Conservation (phyloP, 1,139 yeast genomes). For the Eremothecium gossypii region DNA sequence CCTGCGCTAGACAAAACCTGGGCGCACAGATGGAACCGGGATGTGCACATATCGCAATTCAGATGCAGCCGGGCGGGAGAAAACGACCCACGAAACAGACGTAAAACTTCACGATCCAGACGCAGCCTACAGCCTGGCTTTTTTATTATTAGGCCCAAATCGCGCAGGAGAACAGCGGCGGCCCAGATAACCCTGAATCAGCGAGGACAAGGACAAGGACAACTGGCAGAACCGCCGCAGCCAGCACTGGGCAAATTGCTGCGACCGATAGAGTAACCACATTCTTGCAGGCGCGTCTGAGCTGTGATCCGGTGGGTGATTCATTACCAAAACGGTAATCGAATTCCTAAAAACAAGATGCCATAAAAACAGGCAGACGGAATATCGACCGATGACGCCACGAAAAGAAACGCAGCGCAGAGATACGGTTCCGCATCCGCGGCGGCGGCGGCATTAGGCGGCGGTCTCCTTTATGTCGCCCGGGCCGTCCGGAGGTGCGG, state of each 20-base stretch:
- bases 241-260: too few relatives aligned
- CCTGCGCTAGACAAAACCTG: too few relatives aligned
- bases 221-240: neutral
- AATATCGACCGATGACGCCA: too few relatives aligned
- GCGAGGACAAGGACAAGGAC: neutral
- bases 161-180: too few relatives aligned
- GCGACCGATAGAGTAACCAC: too few relatives aligned
- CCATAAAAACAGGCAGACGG: neutral
- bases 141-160: too few relatives aligned
- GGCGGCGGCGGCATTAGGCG: too few relatives aligned
- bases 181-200: too few relatives aligned
- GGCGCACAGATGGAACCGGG: neutral
- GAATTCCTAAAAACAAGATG: conserved; percentile 1
- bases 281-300: neutral
- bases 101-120: neutral
- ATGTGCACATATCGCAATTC: conserved; percentile 1
- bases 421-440: too few relatives aligned
- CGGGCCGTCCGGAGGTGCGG: too few relatives aligned
- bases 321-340: conserved; percentile 3
- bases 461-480: too few relatives aligned
- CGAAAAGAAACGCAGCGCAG: too few relatives aligned
- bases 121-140: neutral
- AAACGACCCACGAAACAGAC: neutral
- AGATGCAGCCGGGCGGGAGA: neutral
- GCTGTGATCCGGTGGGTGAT: conserved; percentile 1